Evolutionary conservation across 208 protist genomes (phyloP).

Genomic region (Crithidia thermophila): DNA sequence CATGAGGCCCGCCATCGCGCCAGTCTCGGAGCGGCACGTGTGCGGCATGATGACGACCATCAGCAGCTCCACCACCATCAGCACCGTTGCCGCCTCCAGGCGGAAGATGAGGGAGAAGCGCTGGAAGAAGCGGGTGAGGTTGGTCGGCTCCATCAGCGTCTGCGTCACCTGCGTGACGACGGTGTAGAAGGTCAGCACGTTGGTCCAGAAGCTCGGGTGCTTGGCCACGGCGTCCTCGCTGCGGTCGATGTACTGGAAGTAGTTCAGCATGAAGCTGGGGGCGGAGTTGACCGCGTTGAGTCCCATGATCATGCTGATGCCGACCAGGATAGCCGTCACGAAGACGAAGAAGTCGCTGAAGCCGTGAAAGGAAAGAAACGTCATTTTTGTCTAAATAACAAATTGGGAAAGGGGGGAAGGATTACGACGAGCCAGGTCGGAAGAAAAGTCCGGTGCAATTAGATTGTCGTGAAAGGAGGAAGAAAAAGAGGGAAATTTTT

Average conservation of each 20-base stretch:
- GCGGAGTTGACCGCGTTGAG: conserved; percentile 79
- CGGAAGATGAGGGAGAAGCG: conserved; percentile 53
- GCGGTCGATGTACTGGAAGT: conserved; percentile 55
- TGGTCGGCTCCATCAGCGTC: conserved; percentile 42
- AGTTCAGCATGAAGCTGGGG: conserved; percentile 72
- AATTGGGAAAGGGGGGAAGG: background rate
- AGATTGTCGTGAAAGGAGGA: too few species aligned
- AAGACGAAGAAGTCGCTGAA: conserved; percentile 49
- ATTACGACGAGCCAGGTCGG: too few species aligned
- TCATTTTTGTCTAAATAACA: conserved; percentile 10
- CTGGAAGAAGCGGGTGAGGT: conserved; percentile 49
- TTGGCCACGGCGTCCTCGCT: conserved; percentile 38
- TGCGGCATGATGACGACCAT: conserved; percentile 49
- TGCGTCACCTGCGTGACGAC: conserved; percentile 69
- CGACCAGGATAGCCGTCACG: conserved; percentile 63
- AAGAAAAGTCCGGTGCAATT: too few species aligned
- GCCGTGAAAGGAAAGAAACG: conserved; percentile 28
- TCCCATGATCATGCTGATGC: conserved; percentile 75
- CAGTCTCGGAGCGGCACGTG: conserved; percentile 21
- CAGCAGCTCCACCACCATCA: conserved; percentile 56
- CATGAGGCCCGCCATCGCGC: conserved; percentile 57
- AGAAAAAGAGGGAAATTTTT: too few species aligned
- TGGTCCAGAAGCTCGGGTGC: conserved; percentile 46
- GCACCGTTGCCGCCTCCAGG: conserved; percentile 33
- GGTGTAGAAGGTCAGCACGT: conserved; percentile 71